Percentiles rank a stretch among this genome's conserved stretches.
phyloP scores from a whole-genome alignment of 2,329 filamentous ascomycete genomes.

The Leptographium procerum region DNA sequence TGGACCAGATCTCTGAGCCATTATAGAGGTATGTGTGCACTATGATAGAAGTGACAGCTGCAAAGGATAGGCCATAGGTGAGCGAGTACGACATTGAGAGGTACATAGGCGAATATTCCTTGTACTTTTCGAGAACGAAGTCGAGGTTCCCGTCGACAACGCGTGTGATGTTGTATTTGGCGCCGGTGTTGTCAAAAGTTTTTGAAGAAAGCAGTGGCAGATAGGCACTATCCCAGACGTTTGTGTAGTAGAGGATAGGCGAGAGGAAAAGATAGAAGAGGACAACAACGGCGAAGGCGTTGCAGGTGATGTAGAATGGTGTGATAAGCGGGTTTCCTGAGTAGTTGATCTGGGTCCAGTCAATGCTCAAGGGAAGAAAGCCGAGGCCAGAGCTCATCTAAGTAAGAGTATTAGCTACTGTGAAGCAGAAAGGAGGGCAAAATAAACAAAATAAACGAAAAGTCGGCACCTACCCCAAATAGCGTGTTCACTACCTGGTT shows the following conservation, averaged over 20 bases:
- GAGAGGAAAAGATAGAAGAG: constrained; percentile 44
- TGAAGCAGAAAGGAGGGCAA: too few species aligned
- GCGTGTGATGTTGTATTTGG: constrained; percentile 33
- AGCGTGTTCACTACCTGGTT: constrained; percentile 21
- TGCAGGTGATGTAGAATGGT: constrained; percentile 49
- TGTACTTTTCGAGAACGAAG: constrained; percentile 35
- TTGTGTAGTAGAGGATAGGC: constrained; percentile 46
- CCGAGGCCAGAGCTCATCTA: constrained; percentile 16
- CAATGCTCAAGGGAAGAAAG: constrained; percentile 7
- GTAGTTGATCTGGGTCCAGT: constrained; percentile 11
- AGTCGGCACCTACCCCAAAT: constrained; percentile 7
- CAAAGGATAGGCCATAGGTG: constrained; percentile 46
- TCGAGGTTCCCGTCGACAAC: constrained; percentile 31
- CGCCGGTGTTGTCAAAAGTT: constrained; percentile 38
- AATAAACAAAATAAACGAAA: too few species aligned
- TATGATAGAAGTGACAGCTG: constrained; percentile 39
- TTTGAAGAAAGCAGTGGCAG: constrained; percentile 42
- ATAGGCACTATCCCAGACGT: constrained; percentile 43
- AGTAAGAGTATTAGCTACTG: neutral
- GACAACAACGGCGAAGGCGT: constrained; percentile 45
- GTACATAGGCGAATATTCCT: constrained; percentile 40
- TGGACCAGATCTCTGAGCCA: constrained; percentile 37
- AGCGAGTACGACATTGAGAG: constrained; percentile 36
- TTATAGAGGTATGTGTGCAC: constrained; percentile 41
- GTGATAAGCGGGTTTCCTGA: constrained; percentile 5